phyloP scores from a whole-genome alignment of 2,329 filamentous ascomycete genomes.

The Chrysoporthe cubensis region DNA sequence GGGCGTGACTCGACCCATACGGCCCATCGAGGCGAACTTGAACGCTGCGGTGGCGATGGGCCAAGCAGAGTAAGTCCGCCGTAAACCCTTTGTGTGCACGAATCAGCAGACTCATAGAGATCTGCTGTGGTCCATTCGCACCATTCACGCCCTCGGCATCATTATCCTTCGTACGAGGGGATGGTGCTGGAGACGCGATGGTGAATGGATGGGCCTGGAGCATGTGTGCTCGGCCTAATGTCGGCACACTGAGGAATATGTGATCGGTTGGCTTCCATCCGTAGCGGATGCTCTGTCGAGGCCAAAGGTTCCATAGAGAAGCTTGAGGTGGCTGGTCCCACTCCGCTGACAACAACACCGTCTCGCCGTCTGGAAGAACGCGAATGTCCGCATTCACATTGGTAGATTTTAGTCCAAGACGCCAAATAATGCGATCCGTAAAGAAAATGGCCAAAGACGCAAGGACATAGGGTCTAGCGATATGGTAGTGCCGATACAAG shows the following conservation, averaged over 20 bases:
- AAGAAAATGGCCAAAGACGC: slow-evolving; percentile 59
- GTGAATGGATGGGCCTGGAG: slow-evolving; percentile 70
- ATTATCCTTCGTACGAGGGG: neutral
- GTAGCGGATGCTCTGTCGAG: slow-evolving; percentile 43
- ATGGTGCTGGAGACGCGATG: slow-evolving; percentile 63
- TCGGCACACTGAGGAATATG: slow-evolving; percentile 64
- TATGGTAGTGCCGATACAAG: slow-evolving; percentile 63
- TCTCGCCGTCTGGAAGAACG: slow-evolving; percentile 61
- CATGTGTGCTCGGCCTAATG: slow-evolving; percentile 53
- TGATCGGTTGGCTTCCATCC: slow-evolving; percentile 68
- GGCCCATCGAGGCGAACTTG: slow-evolving; percentile 64
- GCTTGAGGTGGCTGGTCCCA: slow-evolving; percentile 38
- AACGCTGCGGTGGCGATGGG: slow-evolving; percentile 46
- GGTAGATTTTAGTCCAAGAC: slow-evolving; percentile 55
- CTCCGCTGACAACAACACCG: slow-evolving; percentile 49
- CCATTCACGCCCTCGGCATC: neutral
- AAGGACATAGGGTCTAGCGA: slow-evolving; percentile 55
- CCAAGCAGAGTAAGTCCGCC: slow-evolving; percentile 55
- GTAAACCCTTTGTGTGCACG: slow-evolving; percentile 65
- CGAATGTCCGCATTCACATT: slow-evolving; percentile 52
- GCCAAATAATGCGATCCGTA: slow-evolving; percentile 60
- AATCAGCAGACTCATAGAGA: slow-evolving; percentile 61
- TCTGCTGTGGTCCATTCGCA: slow-evolving; percentile 39
- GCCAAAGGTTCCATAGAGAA: slow-evolving; percentile 15
- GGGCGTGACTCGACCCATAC: slow-evolving; percentile 62